Base-by-base conservation (phyloP, 257 asterid species). In the Capsicum chinense region DNA sequence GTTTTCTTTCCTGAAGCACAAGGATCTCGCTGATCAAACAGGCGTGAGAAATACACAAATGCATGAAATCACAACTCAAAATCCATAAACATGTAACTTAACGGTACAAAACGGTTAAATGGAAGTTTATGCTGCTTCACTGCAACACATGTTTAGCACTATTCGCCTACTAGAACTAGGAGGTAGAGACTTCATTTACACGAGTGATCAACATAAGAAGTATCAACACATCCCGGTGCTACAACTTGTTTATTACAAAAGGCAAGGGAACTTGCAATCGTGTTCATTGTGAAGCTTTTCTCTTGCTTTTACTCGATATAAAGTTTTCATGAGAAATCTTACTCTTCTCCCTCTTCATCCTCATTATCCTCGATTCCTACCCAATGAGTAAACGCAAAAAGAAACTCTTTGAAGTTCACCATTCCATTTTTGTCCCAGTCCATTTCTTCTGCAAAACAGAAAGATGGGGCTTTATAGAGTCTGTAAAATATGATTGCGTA, bases 351-450 rank as follows among this genome's bases (percentile, higher is more conserved):
- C 1, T 87, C 96, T 33, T 87, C 91, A 1, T 90, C 98, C 10
- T 94, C 97, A 7, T 66, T 76, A 10, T 92, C 97, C 81, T 91
- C 97, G 4, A 95, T 91, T 62, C 99, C 99, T 21, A 94, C 97
- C 99, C 99, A 95, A 56, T 88, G 86, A 33, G 95, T 94, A 80
- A 95, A 94, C 85, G 99, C 98, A 86, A 95, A 95, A 19, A 95
- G 95, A 83, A 94, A 95, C 63, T 95, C 99, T 85, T 94, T 93
- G 90, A 93, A 95, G 92, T 91, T 95, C 56, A 93, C 98, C 91
- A 84, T 92, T 83, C 98, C 99, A 76, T 94, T 95, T 86, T 88
- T 92, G 88, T 94, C 97, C 99, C 98, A 94, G 87, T 95, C 99
- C 98, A 95, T 95, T 90, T 95, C 99, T 84, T 95, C 99, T 95